Percentiles rank a stretch among this genome's conserved stretches.
Evolutionary conservation across 805 yeast species (phyloP).

Genomic region (Kuraishia molischiana): DNA sequence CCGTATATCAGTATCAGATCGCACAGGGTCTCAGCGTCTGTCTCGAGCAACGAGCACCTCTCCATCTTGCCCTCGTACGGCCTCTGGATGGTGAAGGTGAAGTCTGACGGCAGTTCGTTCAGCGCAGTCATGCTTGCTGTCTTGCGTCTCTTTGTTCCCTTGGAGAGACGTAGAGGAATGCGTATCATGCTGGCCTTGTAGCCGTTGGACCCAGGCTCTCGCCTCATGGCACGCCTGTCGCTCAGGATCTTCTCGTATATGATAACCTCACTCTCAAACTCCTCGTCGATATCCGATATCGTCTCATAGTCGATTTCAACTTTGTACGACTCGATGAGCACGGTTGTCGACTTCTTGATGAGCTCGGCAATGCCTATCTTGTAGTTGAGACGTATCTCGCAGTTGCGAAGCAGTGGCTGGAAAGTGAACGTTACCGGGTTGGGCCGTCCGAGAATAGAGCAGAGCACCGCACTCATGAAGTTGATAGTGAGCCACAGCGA

Average conservation of each 20-base stretch:
- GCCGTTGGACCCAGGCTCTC: conserved; percentile 1
- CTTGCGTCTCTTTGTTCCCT: conserved; percentile 4
- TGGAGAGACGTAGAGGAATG: conserved; percentile 11
- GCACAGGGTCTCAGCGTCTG: conserved; percentile 26
- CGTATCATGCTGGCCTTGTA: neutral
- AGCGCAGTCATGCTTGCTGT: conserved; percentile 4
- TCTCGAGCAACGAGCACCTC: conserved; percentile 15
- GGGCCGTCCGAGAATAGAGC: conserved; percentile 44
- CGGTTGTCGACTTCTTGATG: conserved; percentile 34
- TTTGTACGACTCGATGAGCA: conserved; percentile 42
- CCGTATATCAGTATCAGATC: conserved; percentile 39
- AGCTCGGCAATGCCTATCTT: conserved; percentile 42
- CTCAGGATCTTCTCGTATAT: conserved; percentile 22
- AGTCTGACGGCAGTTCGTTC: conserved; percentile 19
- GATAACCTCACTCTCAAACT: conserved; percentile 31
- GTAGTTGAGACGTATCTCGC: conserved; percentile 24
- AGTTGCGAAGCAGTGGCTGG: conserved; percentile 21
- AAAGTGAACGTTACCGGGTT: conserved; percentile 37
- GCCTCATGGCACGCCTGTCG: conserved; percentile 16
- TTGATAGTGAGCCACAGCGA: conserved; percentile 42
- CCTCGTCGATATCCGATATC: conserved; percentile 27
- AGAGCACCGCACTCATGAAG: conserved; percentile 35
- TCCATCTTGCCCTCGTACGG: conserved; percentile 16
- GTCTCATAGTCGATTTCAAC: conserved; percentile 31
- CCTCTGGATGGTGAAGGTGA: conserved; percentile 17